phyloP scores from a whole-genome alignment of 495 filamentous ascomycete species.

The Xylaria telfairii region DNA sequence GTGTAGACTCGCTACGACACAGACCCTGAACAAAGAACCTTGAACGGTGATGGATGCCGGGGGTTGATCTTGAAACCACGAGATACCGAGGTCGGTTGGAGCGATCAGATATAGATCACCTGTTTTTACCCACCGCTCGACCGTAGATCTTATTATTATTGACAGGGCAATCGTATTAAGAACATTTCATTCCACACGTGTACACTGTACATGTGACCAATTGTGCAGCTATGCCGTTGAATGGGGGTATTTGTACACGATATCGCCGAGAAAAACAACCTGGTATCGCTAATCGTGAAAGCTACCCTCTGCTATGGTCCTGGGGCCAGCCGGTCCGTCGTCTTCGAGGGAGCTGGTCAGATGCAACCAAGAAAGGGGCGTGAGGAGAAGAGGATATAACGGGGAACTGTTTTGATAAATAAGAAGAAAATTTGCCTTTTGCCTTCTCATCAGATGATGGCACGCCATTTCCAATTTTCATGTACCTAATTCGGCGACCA shows the following conservation, averaged over 20 bases:
- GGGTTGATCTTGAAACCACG: conserved; percentile 17
- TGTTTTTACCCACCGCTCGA: conserved; percentile 16
- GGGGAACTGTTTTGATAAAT: neutral
- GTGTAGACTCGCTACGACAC: conserved; percentile 3
- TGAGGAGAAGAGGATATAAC: neutral
- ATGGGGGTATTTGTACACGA: neutral
- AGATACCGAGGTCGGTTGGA: conserved; percentile 13
- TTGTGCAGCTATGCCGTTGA: neutral
- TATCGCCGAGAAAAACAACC: conserved; percentile 1
- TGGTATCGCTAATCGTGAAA: conserved; percentile 16
- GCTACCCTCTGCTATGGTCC: neutral
- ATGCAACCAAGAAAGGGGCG: neutral
- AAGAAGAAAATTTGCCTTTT: neutral
- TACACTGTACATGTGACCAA: conserved; percentile 15
- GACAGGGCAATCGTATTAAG: neutral
- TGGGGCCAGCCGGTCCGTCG: neutral
- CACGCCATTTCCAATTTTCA: conserved; percentile 1
- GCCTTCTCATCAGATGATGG: conserved; percentile 10
- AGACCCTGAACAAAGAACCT: neutral
- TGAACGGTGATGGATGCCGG: neutral
- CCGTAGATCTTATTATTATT: conserved; percentile 25
- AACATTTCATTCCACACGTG: neutral
- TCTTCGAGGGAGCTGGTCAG: neutral
- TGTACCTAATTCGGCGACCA: conserved; percentile 25
- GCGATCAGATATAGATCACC: conserved; percentile 20